Conservation (phyloP, 2,329 filamentous ascomycete species). For the Claviceps sp. region DNA sequence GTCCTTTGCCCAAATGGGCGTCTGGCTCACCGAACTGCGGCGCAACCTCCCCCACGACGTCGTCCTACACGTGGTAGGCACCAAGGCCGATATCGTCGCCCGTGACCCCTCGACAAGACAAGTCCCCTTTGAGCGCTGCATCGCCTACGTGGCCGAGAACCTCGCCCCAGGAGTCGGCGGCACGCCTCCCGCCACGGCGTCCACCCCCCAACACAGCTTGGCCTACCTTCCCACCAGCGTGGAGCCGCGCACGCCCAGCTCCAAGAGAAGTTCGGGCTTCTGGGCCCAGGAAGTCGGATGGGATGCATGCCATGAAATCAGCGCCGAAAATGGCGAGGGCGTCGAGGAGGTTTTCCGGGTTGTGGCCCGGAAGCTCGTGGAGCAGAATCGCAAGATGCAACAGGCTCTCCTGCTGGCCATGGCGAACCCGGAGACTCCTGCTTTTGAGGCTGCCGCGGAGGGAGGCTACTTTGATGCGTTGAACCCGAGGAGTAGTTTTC, state of each 20-base stretch:
- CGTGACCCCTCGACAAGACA: constrained; percentile 65
- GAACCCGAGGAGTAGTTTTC: constrained; percentile 36
- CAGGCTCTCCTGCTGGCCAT: constrained; percentile 43
- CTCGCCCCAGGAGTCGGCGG: constrained; percentile 57
- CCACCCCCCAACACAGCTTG: constrained; percentile 23
- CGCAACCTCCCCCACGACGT: constrained; percentile 65
- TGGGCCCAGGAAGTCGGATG: constrained; percentile 91
- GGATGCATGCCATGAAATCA: constrained; percentile 97
- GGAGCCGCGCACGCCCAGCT: constrained; percentile 46
- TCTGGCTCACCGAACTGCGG: constrained; percentile 77
- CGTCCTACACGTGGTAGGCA: constrained; percentile 89
- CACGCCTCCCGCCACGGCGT: constrained; percentile 51
- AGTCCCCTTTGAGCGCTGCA: constrained; percentile 89
- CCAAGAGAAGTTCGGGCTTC: constrained; percentile 58
- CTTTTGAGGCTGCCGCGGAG: constrained; percentile 30
- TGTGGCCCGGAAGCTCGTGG: constrained; percentile 47
- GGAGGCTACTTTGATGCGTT: constrained; percentile 38
- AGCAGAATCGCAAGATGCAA: constrained; percentile 51
- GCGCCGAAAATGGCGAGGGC: constrained; percentile 83
- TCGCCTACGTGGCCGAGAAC: constrained; percentile 89
- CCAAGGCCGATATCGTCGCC: constrained; percentile 81
- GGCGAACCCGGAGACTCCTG: constrained; percentile 35
- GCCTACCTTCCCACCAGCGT: constrained; percentile 13
- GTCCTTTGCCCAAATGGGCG: constrained; percentile 84
- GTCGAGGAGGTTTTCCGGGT: constrained; percentile 90